phyloP scores from a whole-genome alignment of 495 filamentous ascomycete species.

The Pyrenopolyporus hunteri region DNA sequence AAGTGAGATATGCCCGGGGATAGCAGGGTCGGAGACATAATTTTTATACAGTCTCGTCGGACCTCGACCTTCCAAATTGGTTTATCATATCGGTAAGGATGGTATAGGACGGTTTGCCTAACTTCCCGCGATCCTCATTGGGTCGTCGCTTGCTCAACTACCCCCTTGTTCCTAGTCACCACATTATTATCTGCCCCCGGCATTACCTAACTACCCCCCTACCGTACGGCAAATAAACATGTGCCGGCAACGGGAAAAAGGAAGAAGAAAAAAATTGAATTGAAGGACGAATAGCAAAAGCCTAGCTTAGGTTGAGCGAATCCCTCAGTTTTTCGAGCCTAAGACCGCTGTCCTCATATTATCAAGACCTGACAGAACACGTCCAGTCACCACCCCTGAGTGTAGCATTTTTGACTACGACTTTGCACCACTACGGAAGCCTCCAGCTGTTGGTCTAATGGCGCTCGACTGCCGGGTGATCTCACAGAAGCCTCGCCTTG shows the following conservation, averaged over 20 bases:
- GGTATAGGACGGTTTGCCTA: too few species aligned
- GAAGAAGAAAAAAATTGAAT: not conserved
- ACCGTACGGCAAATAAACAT: constrained; percentile 9
- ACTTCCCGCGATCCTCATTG: constrained; percentile 3
- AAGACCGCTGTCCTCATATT: not conserved
- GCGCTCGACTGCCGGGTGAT: constrained; percentile 33
- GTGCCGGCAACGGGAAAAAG: not conserved
- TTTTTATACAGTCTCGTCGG: not conserved
- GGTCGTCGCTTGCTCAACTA: not conserved
- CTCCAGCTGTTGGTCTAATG: constrained; percentile 22
- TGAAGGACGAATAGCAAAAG: not conserved
- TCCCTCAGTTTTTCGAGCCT: not conserved
- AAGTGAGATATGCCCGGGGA: not conserved
- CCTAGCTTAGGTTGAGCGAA: not conserved
- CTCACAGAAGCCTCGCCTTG: constrained; percentile 26
- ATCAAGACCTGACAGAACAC: constrained; percentile 7
- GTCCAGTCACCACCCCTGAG: not conserved
- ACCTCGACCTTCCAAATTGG: not conserved
- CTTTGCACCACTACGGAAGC: constrained; percentile 7
- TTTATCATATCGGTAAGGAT: too few species aligned
- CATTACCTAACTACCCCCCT: constrained; percentile 21
- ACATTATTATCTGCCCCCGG: constrained; percentile 9
- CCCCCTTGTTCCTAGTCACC: constrained; percentile 5
- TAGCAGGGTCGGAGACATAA: not conserved
- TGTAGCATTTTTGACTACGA: constrained; percentile 26